Percentiles rank a stretch among this genome's conserved stretches.
Evolutionary conservation across 2,329 filamentous ascomycete species (phyloP).

Genomic region (Chrysoporthe austroafricana): DNA sequence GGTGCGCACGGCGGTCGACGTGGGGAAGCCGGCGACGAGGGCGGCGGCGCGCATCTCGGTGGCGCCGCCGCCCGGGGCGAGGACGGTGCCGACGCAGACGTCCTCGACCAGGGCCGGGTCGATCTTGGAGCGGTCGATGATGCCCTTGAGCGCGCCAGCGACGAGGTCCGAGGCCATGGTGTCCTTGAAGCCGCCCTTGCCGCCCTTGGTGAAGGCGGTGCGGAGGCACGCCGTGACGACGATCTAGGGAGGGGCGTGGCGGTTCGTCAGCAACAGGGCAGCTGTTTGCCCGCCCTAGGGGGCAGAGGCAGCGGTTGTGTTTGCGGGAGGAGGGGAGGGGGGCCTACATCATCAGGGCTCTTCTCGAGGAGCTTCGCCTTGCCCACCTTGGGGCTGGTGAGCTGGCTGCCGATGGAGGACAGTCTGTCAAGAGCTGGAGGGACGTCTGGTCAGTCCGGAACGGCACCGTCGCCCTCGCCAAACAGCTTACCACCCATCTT

Average conservation of each 20-base stretch:
- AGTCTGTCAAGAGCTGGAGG: slow-evolving; percentile 59
- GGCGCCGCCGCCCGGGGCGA: slow-evolving; percentile 90
- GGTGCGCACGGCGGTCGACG: slow-evolving; percentile 79
- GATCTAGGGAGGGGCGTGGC: slow-evolving; percentile 52
- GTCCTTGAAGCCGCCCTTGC: slow-evolving; percentile 95
- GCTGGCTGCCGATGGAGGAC: slow-evolving; percentile 64
- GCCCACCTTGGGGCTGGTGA: slow-evolving; percentile 52
- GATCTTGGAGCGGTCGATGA: slow-evolving; percentile 85
- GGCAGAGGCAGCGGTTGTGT: background rate
- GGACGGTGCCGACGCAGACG: slow-evolving; percentile 86
- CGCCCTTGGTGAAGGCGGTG: slow-evolving; percentile 89
- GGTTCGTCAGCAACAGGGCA: background rate
- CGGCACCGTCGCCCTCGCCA: background rate
- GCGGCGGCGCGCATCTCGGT: slow-evolving; percentile 95
- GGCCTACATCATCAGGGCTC: slow-evolving; percentile 66
- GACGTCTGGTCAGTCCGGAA: slow-evolving; percentile 11
- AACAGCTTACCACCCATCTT: slow-evolving; percentile 33
- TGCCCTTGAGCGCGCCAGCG: slow-evolving; percentile 77
- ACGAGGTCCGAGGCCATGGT: slow-evolving; percentile 86
- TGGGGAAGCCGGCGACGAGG: slow-evolving; percentile 88
- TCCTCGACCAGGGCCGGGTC: slow-evolving; percentile 89
- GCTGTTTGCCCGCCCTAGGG: background rate
- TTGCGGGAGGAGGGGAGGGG: background rate
- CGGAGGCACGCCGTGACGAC: slow-evolving; percentile 93
- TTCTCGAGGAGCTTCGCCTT: slow-evolving; percentile 65